A percentile compares a stretch with the other conserved stretches of the same genome.
These are phyloP conservation scores for carrot (Daucus carota) DNA, from an alignment of 129 eudicot genomes.

Conservation along the genomic window DH1_v3.0 NC_030387.2:34221001-34221500, in stretches of 20 bases:
- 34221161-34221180: slow-evolving; percentile 21
- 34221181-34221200: slow-evolving; percentile 8
- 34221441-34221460: too few relatives aligned
- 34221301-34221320: slow-evolving; percentile 45
- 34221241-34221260: neutral
- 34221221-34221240: neutral
- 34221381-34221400: too few relatives aligned
- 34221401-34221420: too few relatives aligned
- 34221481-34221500: too few relatives aligned
- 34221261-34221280: neutral
- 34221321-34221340: slow-evolving; percentile 84
- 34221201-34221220: neutral
- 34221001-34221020: too few relatives aligned
- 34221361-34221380: too few relatives aligned
- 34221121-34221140: slow-evolving; percentile 84
- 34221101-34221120: slow-evolving; percentile 64
- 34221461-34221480: too few relatives aligned
- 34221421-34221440: too few relatives aligned
- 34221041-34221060: too few relatives aligned
- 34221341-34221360: slow-evolving; percentile 74
- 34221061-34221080: too few relatives aligned
- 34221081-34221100: too few relatives aligned
- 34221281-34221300: neutral
- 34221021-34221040: too few relatives aligned
- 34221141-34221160: slow-evolving; percentile 82